These are phyloP conservation scores for Populus ilicifolia DNA, from an alignment of 345 rosid species.

Conservation along the genomic window DNA sequence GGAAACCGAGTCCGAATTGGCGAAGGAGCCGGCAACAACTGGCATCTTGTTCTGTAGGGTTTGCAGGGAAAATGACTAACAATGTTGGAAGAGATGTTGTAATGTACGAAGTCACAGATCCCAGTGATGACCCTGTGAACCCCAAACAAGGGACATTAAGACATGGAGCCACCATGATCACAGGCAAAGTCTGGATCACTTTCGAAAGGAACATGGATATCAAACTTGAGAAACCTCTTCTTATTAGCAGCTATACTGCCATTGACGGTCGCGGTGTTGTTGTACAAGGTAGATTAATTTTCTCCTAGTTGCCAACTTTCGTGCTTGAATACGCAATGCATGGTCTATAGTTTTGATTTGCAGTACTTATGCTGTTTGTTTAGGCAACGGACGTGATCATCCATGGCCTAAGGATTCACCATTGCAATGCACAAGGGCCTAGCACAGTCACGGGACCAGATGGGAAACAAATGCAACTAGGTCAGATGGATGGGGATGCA, in stretches of 20 bases:
- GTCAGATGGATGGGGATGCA: constrained; percentile 63
- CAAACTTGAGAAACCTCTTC: constrained; percentile 47
- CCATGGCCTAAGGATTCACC: constrained; percentile 68
- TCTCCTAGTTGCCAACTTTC: neutral
- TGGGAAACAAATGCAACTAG: constrained; percentile 35
- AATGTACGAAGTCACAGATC: constrained; percentile 54
- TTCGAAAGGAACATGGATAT: constrained; percentile 59
- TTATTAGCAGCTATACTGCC: constrained; percentile 62
- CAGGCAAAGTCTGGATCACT: constrained; percentile 65
- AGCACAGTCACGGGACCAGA: constrained; percentile 59
- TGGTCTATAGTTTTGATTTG: neutral
- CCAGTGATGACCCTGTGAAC: constrained; percentile 56
- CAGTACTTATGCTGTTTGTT: neutral
- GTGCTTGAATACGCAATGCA: neutral
- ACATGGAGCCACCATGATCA: constrained; percentile 54
- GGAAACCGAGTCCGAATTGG: constrained; percentile 54
- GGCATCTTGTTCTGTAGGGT: constrained; percentile 60
- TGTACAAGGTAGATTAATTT: constrained; percentile 35
- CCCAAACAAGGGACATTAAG: constrained; percentile 67
- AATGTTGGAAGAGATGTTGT: constrained; percentile 48
- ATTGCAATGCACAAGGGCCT: constrained; percentile 50
- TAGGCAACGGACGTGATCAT: constrained; percentile 61
- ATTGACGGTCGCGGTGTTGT: constrained; percentile 68
- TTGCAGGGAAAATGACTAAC: constrained; percentile 58
- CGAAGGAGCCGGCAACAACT: constrained; percentile 40